Evolutionary conservation across 352 stramenopile species (phyloP).

Genomic region (Globisporangium emineosum): DNA sequence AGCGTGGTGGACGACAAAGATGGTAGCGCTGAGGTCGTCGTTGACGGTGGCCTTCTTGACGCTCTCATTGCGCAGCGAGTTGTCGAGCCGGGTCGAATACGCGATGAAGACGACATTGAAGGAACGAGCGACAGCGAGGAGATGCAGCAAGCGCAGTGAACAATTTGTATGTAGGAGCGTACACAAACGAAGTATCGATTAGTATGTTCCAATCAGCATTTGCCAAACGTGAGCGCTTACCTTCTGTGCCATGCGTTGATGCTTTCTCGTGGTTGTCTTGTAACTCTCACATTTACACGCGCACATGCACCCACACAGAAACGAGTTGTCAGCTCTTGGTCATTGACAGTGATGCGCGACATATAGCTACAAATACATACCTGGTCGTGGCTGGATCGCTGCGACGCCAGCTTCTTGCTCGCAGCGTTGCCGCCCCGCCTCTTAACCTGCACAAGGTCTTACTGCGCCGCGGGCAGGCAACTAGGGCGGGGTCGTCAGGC

Average conservation of each 20-base stretch:
- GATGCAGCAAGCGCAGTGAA: neutral
- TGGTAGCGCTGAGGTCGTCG: neutral
- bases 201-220: neutral
- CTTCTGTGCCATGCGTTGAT: neutral
- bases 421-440: neutral
- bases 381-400: neutral
- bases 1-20: neutral
- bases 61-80: neutral
- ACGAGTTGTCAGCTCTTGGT: neutral
- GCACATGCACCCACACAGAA: neutral
- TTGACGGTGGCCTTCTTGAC: neutral
- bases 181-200: neutral
- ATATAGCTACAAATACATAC: too few relatives aligned
- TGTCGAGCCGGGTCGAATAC: neutral
- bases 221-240: neutral
- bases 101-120: conserved; percentile 3
- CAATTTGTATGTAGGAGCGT: conserved; percentile 1
- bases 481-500: neutral
- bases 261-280: neutral
- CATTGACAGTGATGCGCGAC: neutral
- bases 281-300: neutral
- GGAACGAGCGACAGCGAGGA: neutral
- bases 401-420: neutral
- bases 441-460: neutral
- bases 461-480: neutral